Conservation (phyloP, 2,329 filamentous ascomycete species). For the Aspergillus amoenus region DNA sequence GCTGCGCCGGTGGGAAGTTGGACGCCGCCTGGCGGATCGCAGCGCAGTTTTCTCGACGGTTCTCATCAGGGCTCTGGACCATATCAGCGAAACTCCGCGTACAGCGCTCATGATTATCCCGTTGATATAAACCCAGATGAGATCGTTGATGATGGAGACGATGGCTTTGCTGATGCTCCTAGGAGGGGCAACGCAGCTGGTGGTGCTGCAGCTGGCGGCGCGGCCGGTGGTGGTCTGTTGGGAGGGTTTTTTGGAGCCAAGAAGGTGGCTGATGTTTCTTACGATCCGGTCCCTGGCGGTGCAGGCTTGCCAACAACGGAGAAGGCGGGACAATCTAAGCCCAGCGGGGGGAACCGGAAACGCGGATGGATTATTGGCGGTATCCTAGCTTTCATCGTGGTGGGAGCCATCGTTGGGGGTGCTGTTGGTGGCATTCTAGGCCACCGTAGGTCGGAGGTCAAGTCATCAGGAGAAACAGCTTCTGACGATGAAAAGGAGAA, state of each 20-base stretch:
- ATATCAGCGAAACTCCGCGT: conserved; percentile 60
- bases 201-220: conserved; percentile 51
- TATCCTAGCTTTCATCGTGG: conserved; percentile 63
- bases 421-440: conserved; percentile 70
- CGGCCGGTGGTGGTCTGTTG: conserved; percentile 43
- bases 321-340: conserved; percentile 56
- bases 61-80: conserved; percentile 48
- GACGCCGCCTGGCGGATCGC: conserved; percentile 43
- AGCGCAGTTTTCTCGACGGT: conserved; percentile 51
- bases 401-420: conserved; percentile 71
- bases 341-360: conserved; percentile 63
- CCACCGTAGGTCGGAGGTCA: conserved; percentile 46
- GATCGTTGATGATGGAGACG: conserved; percentile 85
- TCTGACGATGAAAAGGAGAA: conserved; percentile 60
- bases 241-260: conserved; percentile 42
- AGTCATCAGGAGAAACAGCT: conserved; percentile 24
- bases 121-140: conserved; percentile 70
- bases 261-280: conserved; percentile 48
- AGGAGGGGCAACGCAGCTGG: conserved; percentile 12
- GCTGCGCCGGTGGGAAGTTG: conserved; percentile 32
- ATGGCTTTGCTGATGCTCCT: conserved; percentile 62
- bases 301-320: conserved; percentile 45
- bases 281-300: conserved; percentile 53
- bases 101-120: conserved; percentile 52
- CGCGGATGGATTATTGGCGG: conserved; percentile 69